phyloP scores from a whole-genome alignment of 148 eudicot genomes.

The Heliosperma pusillum region DNA sequence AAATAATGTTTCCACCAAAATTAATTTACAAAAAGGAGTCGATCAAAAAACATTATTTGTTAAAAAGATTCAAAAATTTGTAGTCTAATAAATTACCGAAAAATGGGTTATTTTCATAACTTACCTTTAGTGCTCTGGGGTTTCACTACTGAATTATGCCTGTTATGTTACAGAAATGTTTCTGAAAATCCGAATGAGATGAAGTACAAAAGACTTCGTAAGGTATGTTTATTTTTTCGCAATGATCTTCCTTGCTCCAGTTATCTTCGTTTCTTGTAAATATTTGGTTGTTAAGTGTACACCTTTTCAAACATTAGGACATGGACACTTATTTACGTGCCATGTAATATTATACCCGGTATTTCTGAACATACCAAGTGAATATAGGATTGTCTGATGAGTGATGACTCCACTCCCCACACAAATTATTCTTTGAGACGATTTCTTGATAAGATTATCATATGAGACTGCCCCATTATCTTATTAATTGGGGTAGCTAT shows the following conservation, averaged over 20 bases:
- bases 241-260: conserved; percentile 1
- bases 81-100: too few species aligned
- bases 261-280: neutral
- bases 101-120: neutral
- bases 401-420: too few species aligned
- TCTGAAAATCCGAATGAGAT: conserved; percentile 68
- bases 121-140: neutral
- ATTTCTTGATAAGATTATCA: too few species aligned
- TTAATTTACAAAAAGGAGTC: too few species aligned
- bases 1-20: too few species aligned
- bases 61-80: too few species aligned
- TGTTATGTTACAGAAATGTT: conserved; percentile 56
- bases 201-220: conserved; percentile 74
- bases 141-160: conserved; percentile 8
- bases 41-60: too few species aligned
- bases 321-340: neutral
- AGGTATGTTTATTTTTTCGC: conserved; percentile 39
- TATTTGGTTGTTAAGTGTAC: neutral
- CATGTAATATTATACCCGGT: too few species aligned
- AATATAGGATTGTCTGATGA: neutral
- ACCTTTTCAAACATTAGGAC: neutral
- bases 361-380: neutral
- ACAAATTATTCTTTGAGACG: too few species aligned
- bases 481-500: too few species aligned
- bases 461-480: too few species aligned